Conservation (phyloP, 441 rosid genomes). For the Metrosideros polymorpha region DNA sequence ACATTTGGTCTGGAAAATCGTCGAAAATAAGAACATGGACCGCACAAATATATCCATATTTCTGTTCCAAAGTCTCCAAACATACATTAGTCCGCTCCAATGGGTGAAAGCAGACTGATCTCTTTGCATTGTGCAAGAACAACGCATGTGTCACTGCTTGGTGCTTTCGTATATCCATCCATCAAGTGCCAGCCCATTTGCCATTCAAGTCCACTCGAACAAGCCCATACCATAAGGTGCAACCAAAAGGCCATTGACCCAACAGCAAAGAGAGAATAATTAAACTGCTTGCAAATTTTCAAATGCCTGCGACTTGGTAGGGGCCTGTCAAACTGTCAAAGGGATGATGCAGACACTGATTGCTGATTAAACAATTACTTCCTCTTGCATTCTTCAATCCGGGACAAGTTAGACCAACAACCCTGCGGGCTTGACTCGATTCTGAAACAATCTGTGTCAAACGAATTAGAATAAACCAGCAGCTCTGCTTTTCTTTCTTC, state of each 20-base stretch:
- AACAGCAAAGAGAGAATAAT: background rate
- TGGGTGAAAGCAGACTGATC: background rate
- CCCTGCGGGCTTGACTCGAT: background rate
- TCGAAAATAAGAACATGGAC: background rate
- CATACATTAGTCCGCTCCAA: background rate
- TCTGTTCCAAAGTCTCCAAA: background rate
- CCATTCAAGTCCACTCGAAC: background rate
- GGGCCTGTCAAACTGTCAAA: background rate
- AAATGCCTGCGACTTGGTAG: background rate
- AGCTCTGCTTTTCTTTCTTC: background rate
- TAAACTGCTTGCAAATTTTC: background rate
- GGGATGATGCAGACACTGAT: background rate
- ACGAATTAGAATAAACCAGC: background rate
- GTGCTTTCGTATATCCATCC: background rate
- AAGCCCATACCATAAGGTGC: background rate
- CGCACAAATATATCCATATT: background rate
- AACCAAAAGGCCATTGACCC: background rate
- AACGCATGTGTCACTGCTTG: background rate
- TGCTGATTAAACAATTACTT: background rate
- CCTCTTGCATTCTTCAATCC: background rate
- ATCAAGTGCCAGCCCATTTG: background rate
- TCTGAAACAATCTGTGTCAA: background rate
- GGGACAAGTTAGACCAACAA: background rate
- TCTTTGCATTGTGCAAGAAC: background rate
- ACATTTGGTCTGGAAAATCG: background rate